Evolutionary conservation across 1,284 basidiomycete genomes (phyloP).

Genomic region (Exsudoporus floridanus): DNA sequence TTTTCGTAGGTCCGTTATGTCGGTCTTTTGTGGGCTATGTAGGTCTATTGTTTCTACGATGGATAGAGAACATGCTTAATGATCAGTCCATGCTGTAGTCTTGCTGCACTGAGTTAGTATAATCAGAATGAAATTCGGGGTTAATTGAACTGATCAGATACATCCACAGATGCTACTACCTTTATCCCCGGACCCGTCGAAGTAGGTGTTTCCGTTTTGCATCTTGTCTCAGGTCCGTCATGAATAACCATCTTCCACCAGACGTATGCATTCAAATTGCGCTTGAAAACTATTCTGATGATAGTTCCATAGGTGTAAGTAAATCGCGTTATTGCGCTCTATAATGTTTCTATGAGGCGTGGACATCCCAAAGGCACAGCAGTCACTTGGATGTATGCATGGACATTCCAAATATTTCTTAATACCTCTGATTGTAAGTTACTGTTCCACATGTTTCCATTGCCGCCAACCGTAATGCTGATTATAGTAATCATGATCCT

Average conservation of each 20-base stretch:
- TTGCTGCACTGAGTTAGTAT: background rate
- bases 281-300: background rate
- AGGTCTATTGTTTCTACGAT: background rate
- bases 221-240: no score
- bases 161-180: background rate
- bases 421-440: background rate
- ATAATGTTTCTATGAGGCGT: background rate
- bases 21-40: conserved; percentile 11
- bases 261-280: background rate
- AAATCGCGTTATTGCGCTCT: background rate
- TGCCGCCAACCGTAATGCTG: background rate
- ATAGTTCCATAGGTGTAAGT: conserved; percentile 2
- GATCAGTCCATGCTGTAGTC: background rate
- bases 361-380: background rate
- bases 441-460: background rate
- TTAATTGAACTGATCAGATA: background rate
- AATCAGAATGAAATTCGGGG: background rate
- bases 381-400: background rate
- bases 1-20: conserved; percentile 10
- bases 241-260: background rate
- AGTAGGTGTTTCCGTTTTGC: background rate
- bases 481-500: background rate
- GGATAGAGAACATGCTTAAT: background rate
- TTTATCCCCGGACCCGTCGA: background rate
- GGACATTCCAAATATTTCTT: background rate